phyloP scores from a whole-genome alignment of 352 stramenopile species.

The Pythium myriotylum region DNA sequence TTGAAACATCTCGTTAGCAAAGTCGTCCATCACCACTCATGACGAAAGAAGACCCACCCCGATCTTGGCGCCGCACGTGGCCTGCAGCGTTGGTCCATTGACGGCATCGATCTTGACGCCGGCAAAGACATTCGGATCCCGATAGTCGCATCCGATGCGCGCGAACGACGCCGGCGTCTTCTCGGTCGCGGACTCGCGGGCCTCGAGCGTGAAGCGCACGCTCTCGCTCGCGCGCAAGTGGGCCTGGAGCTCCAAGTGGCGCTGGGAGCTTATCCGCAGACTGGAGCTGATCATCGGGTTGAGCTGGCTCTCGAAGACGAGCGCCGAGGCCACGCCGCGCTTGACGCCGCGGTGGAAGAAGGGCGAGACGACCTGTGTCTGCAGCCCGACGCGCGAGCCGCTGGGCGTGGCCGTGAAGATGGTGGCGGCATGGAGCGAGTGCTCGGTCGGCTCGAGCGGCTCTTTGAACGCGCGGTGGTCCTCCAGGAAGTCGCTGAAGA shows the following conservation, averaged over 20 bases:
- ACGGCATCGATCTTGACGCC: constrained; percentile 78
- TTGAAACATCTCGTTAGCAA: not conserved
- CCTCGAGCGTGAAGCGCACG: constrained; percentile 74
- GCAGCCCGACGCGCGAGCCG: constrained; percentile 51
- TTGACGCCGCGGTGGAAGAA: constrained; percentile 75
- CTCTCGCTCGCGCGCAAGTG: constrained; percentile 57
- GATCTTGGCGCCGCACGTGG: constrained; percentile 48
- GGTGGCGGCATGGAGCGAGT: constrained; percentile 56
- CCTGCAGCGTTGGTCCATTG: constrained; percentile 75
- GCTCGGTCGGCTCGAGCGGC: constrained; percentile 37
- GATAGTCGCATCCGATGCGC: constrained; percentile 72
- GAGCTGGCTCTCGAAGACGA: constrained; percentile 67
- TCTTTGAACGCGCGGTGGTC: constrained; percentile 48
- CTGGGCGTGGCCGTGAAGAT: constrained; percentile 58
- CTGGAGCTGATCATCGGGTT: constrained; percentile 70
- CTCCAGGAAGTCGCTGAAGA: constrained; percentile 71
- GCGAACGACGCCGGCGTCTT: constrained; percentile 70
- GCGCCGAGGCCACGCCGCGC: constrained; percentile 60
- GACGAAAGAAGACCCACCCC: constrained; percentile 30
- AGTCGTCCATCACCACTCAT: not conserved
- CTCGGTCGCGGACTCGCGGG: constrained; percentile 70
- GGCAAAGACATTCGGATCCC: constrained; percentile 43
- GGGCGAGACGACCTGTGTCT: constrained; percentile 61
- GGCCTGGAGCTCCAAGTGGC: constrained; percentile 65
- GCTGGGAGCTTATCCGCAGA: constrained; percentile 69